Percentiles rank a stretch among this genome's conserved stretches.
phyloP scores from a whole-genome alignment of 108 stramenopile genomes.

The Epithemia pelagica region DNA sequence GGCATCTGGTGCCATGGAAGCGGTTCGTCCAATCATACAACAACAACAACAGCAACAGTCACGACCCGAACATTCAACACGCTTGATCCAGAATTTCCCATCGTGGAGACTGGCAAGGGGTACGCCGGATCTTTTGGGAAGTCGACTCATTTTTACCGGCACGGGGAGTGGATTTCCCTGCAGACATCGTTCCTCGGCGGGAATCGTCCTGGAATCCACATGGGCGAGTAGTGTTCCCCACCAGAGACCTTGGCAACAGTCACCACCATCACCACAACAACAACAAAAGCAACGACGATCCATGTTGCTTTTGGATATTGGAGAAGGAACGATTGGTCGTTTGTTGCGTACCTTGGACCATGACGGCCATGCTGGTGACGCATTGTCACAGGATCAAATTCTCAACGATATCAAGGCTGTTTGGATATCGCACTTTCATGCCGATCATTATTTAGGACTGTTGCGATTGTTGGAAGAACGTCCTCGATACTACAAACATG shows the following conservation, averaged over 20 bases:
- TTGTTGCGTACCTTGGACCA: slow-evolving; percentile 38
- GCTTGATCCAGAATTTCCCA: too few species aligned
- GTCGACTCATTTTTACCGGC: slow-evolving; percentile 85
- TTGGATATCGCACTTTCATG: slow-evolving; percentile 97
- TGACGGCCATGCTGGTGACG: background rate
- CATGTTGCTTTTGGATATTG: slow-evolving; percentile 87
- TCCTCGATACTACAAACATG: too few species aligned
- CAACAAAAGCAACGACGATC: slow-evolving; percentile 46
- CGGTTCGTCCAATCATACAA: too few species aligned
- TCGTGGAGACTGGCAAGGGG: too few species aligned
- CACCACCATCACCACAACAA: too few species aligned
- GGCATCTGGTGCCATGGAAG: too few species aligned
- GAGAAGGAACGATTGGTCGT: slow-evolving; percentile 94
- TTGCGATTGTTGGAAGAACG: slow-evolving; percentile 74
- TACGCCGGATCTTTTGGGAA: too few species aligned
- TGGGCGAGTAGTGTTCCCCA: slow-evolving; percentile 56
- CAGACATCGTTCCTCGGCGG: slow-evolving; percentile 95
- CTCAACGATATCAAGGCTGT: slow-evolving; percentile 69
- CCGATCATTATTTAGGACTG: slow-evolving; percentile 95
- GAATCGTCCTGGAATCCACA: slow-evolving; percentile 62
- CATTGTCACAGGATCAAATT: slow-evolving; percentile 16
- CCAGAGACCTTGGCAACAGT: too few species aligned
- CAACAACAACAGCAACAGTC: too few species aligned
- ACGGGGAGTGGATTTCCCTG: slow-evolving; percentile 97
- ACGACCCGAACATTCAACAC: too few species aligned